Base-by-base conservation (phyloP, 2,329 filamentous ascomycete genomes). In the Trichophyton benhamiae region DNA sequence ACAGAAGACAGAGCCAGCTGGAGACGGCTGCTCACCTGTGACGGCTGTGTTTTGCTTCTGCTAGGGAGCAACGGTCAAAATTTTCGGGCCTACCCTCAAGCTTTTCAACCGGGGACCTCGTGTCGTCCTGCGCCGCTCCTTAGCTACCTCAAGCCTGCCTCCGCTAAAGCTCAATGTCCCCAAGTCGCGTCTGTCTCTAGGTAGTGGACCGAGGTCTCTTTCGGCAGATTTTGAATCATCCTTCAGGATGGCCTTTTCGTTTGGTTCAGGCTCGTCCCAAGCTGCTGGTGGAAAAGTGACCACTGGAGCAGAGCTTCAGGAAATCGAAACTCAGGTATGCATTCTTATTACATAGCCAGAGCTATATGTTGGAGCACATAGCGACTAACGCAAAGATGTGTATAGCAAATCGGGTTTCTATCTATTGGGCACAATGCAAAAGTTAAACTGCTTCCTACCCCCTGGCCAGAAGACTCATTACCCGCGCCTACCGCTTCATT, bases 401-500 rank as follows among this genome's bases (percentile, higher is more conserved):
- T 27, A 65, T 63, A 82, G 88, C 82, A 82, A 66, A 78, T 99
- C 57, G 90, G 89, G 3, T 97, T 99, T 75, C 82, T 87, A 66
- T 83, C 88, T 59, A 77, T 95, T 52, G 84, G 86, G 61, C 87
- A 89, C 68, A 89, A 95, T 69, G 83, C 87, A 63, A 96, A 92
- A 75, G 76, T 97, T 67, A 88, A 87, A 71, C 78, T 88, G 25
- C 78, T 97, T 48, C 89, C 90, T 15, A 81, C 85, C 20, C 79
- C 86, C 71, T 97, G 92, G 91, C 83, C 87, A 46, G 68, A 74
- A 63, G 79, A 85, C 66, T 78, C 82, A 42, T 79, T 88, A 25
- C 92, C 94, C 36, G 79, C 87, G 1, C 79, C 88, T 3, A 90
- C 87, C 52, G 85, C 90, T 11, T 95, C 89, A 1, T 85, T 99